Base-by-base conservation (phyloP, 1,284 basidiomycete genomes). In the Pseudomicrostroma phylloplanum region DNA sequence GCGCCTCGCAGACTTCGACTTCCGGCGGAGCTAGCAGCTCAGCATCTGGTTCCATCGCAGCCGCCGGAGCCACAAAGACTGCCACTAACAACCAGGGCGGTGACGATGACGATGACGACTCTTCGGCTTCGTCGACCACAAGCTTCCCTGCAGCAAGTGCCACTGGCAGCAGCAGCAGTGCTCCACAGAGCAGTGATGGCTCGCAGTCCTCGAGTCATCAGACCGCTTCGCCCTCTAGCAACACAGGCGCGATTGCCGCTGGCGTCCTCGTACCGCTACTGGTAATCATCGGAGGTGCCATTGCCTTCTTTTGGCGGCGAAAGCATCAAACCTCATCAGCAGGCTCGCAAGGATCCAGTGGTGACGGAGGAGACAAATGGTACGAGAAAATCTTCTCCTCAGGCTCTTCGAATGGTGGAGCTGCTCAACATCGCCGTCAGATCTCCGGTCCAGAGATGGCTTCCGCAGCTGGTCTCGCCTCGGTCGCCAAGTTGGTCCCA, bases 381-480 rank as follows among this genome's bases (percentile, higher is more conserved):
- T 21, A 6, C 21, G 51, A 54, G 21, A 54, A 54, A 25, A 23
- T 54, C 51, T 11, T 54, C 7, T 8, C 21, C 51, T 19, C 21
- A 17, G 8, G 2, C 25, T 15, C 21, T 25, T 23, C 21, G 21
- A 21, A 6, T 6, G 21, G 17, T 48, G 43, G 17, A 21, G 43
- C 43, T 48, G 25, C 21, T 25, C 21, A 25, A 6, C 51, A 54
- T 25, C 51, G 51, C 13, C 51, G 51, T 25, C 21, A 54, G 21
- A 54, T 54, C n/a, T 54, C 51, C 7, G 51, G 51, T 2, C 51
- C 51, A 23, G 17, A 26, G 13, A 15, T 54, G 51, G 51, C 51
- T 15, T 23, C 51, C 7, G 21, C 21, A 15, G 15, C 51, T 26
- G 51, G 17, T 25, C 51, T 54, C 26, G 51, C 51, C 51, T 19